Evolutionary conservation across 148 eudicot genomes (phyloP).

Genomic region (Vaccinium vitisidaea): DNA sequence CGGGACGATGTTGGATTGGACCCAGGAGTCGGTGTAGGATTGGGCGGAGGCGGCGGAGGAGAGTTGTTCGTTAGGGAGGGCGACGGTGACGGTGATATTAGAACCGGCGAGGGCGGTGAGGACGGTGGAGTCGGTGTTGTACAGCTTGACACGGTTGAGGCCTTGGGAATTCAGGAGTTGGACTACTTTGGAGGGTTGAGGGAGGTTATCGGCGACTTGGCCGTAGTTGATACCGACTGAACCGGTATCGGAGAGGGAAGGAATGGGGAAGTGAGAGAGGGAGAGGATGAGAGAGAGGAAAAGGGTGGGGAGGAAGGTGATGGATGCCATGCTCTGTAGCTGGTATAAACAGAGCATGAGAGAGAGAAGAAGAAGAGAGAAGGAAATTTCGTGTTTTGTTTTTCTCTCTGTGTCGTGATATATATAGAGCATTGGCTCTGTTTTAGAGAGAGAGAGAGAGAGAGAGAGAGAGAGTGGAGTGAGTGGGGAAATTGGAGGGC

Average conservation of each 20-base stretch:
- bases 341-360: neutral
- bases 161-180: constrained; percentile 65
- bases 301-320: neutral
- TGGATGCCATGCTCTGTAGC: constrained; percentile 10
- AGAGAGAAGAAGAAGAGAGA: neutral
- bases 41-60: constrained; percentile 57
- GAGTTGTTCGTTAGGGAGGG: constrained; percentile 74
- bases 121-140: constrained; percentile 47
- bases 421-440: neutral
- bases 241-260: constrained; percentile 30
- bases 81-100: constrained; percentile 36
- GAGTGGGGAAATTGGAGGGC: neutral
- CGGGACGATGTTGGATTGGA: constrained; percentile 48
- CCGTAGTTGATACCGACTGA: constrained; percentile 79
- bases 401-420: neutral
- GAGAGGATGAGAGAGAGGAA: neutral
- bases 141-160: constrained; percentile 59
- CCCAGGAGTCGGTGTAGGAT: constrained; percentile 72
- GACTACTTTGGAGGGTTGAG: constrained; percentile 61
- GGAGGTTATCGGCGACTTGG: constrained; percentile 72
- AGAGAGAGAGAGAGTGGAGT: neutral
- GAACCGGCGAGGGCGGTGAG: constrained; percentile 47
- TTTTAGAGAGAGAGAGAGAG: neutral
- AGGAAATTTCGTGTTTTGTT: neutral
- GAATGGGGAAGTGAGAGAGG: neutral